Evolutionary conservation across 1,139 yeast genomes (phyloP), one percentile per base, ranked within the genome.

Genomic region (Kluyveromyces sp.): DNA sequence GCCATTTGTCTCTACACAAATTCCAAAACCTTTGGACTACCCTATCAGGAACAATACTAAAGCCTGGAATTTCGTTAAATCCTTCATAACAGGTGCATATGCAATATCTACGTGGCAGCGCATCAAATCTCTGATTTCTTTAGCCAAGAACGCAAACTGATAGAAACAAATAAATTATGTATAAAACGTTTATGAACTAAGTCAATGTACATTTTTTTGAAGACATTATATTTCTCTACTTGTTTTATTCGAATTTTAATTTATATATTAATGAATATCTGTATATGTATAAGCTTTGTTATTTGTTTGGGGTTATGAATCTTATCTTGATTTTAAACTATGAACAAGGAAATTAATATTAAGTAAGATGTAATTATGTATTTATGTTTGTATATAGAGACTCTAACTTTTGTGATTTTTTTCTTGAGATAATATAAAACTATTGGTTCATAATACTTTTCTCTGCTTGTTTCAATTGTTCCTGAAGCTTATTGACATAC

Each of bases 21-120:
- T 92, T 39, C 98, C 98, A 1, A 78, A 80, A 31, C 88, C 90
- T 2, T 70, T 92, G 48, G 97, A 92, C 63, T 92, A 92, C 61
- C 98, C 98, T 3, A 86, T 92, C 53, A 75, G 78, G 32, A 82
- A 83, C 58, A 87, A 82, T 53, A 77, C 79, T 55, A 80, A 77
- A 56, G 96, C 97, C 0, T 90, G 97, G 97, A 74, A 74, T 10
- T 83, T 92, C 67, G 94, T 90, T 4, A 75, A 76, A 51, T 81
- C 88, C 34, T 76, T 92, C 64, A 89, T 89, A 60, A 76, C 77
- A 37, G 94, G 90, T n/a, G 95, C 96, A 21, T 92, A 90, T 61
- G 95, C 84, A 52, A 57, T 59, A 30, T 79, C 94, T 47, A 53
- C 73, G 25, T 86, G 95, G 92, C 79, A 79, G 48, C 78, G 77